Conservation (phyloP, 768 basidiomycete genomes). For the Melanogaster broomeanus region DNA sequence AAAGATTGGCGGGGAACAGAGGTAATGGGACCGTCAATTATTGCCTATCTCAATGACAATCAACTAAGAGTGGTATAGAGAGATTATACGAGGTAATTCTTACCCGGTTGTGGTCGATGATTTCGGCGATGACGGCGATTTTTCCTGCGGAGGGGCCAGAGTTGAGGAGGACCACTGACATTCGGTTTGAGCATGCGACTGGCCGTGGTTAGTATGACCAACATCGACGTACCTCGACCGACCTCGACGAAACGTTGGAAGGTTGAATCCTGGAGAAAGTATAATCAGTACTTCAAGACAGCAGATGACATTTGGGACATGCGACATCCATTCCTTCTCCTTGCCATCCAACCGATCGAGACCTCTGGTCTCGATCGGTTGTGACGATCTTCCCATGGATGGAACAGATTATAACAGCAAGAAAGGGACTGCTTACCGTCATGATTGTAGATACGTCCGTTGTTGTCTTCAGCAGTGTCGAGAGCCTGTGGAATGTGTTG, state of each 20-base stretch:
- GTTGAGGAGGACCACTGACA: conserved; percentile 85
- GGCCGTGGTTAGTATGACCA: neutral
- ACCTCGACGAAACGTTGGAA: conserved; percentile 99
- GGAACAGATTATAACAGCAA: neutral
- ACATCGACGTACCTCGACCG: conserved; percentile 72
- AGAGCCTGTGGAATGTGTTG: neutral
- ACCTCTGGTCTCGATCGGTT: neutral
- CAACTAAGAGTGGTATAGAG: neutral
- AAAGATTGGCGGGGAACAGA: conserved; percentile 90
- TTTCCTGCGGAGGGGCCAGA: conserved; percentile 82
- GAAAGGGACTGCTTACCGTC: neutral
- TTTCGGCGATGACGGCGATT: conserved; percentile 94
- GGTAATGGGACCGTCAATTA: conserved; percentile 93
- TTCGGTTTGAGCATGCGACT: conserved; percentile 1
- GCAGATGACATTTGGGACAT: no score
- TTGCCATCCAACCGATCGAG: neutral
- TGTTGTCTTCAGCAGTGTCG: neutral
- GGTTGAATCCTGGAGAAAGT: conserved; percentile 62
- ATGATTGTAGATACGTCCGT: neutral
- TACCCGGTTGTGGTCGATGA: conserved; percentile 99
- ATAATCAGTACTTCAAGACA: conserved; percentile 9
- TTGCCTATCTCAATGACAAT: conserved; percentile 55
- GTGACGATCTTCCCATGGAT: neutral
- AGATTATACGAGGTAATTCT: conserved; percentile 25
- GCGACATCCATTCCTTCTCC: no score